Base-by-base conservation (phyloP, 768 basidiomycete species). In the Trametes villosa region DNA sequence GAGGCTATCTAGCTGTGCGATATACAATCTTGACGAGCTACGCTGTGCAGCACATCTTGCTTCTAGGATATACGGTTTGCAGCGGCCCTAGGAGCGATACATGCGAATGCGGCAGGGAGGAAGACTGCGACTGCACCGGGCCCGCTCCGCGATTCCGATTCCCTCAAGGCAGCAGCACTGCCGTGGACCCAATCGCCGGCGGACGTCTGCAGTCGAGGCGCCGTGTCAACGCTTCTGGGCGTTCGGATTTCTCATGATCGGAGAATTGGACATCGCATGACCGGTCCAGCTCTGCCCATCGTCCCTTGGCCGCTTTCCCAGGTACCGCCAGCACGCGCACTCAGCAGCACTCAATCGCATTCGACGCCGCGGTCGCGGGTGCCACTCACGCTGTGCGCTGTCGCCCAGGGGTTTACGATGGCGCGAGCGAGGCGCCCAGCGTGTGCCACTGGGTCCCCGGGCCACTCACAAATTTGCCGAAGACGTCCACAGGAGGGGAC, bases 241-340 rank as follows among this genome's bases (percentile, higher is more conserved):
- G 56, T 57, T 52, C 61, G 51, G 51, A 31, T 57, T 63, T 63
- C 61, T 63, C 61, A 63, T 63, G 61, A 63, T 63, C 61, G 61
- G 61, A 63, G 61, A 58, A 63, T 63, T 57, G 29, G 36, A 8
- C 20, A 63, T 57, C 61, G 61, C 61, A 63, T 63, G 61, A 63
- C 52, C 61, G 57, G 55, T 24, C 60, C 51, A 62, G 45, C 22
- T 30, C 30, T 33, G 51, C 34, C 50, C 47, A 34, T 22, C 6
- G 33, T 50, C 44, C 50, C 56, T 57, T 48, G 33, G 1, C 44
- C 59, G 27, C 30, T 42, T 52, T 55, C 47, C 40, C 40, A 26
- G 30, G 38, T 22, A 20, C 11, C 20, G n/a, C 52, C 33, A 22
- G 53, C 53, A 42, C 18, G 45, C 59, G 40, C 53, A 40, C 30